These are phyloP conservation scores for Tillandsia fasciculata DNA, from an alignment of 176 grass and related monocot species.

Conservation along the genomic window DNA sequence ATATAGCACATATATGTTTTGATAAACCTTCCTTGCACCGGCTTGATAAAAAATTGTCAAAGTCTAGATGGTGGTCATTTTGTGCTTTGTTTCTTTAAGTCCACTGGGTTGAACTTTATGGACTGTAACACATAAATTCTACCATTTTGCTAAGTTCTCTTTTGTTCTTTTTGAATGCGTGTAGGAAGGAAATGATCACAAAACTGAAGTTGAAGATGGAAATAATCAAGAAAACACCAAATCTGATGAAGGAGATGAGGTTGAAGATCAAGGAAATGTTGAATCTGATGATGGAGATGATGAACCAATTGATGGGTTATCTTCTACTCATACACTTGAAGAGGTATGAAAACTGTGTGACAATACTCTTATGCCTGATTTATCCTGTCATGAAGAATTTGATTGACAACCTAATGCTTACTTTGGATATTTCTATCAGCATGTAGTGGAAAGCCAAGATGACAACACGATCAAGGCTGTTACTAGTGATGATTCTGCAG, in stretches of 20 bases:
- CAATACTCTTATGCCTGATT: not conserved
- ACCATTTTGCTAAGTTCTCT: not conserved
- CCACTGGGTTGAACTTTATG: not conserved
- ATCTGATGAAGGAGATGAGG: conserved; percentile 25
- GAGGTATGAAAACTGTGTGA: not conserved
- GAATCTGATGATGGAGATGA: conserved; percentile 26
- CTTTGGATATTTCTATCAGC: conserved; percentile 27
- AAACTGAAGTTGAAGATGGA: conserved; percentile 18
- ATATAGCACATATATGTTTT: not conserved
- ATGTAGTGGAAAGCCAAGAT: conserved; percentile 25
- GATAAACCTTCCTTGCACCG: no score
- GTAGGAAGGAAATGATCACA: conserved; percentile 16
- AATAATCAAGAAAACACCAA: conserved; percentile 1
- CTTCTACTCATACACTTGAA: conserved; percentile 2
- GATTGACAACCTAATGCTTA: conserved; percentile 5
- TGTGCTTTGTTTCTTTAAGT: not conserved
- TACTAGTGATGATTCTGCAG: conserved; percentile 17
- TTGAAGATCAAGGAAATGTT: conserved; percentile 35
- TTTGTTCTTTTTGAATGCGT: not conserved
- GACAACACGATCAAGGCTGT: not conserved
- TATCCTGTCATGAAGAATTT: conserved; percentile 5
- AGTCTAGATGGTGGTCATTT: not conserved
- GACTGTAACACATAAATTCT: not conserved
- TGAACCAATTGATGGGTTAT: conserved; percentile 18
- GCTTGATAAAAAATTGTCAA: not conserved